Base-by-base conservation (phyloP, 495 filamentous ascomycete genomes). In the Bathelium albidoporum region DNA sequence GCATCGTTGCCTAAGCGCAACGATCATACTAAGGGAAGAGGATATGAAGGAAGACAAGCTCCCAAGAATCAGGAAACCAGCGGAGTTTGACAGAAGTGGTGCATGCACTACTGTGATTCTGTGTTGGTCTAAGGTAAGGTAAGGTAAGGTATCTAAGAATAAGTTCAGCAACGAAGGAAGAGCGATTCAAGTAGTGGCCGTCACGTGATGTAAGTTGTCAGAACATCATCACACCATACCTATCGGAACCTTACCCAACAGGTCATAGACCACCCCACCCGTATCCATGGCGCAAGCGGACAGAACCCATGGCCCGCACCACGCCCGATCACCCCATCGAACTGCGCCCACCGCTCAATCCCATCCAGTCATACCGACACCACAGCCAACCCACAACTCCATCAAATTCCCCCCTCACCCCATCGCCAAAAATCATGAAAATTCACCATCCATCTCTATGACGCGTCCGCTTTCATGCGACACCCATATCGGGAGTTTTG, bases 401-500 rank as follows among this genome's bases (percentile, higher is more conserved):
- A 60, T 66, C 65, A 36, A 36, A 60, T 28, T 5, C 26, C 58
- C 55, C 44, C 53, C 22, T 59, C 62, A 60, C 63, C 36, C 14
- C 61, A 58, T 43, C 58, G 32, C 20, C 61, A 64, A 66, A 63
- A 61, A 32, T 31, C 64, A 41, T 61, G 45, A 66, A 66, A 66
- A 14, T 60, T 44, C 2, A 31, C 31, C 43, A 5, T 26, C 39
- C 55, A 32, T 18, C 44, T 61, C 62, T 16, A 61, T 64, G 31
- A n/a, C 1, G 44, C 11, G 20, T 44, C 20, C 29, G 44, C 49
- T 53, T 24, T 65, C 65, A 14, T 64, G 67, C 61, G 64, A 67
- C 53, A 67, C 68, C 68, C 31, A 63, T 53, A 59, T 69, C 49
- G 41, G 32, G 41, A 64, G 58, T 72, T 61, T 65, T 69, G 9